Base-by-base conservation (phyloP, 345 rosid genomes). In the Eutrema yunnanense region DNA sequence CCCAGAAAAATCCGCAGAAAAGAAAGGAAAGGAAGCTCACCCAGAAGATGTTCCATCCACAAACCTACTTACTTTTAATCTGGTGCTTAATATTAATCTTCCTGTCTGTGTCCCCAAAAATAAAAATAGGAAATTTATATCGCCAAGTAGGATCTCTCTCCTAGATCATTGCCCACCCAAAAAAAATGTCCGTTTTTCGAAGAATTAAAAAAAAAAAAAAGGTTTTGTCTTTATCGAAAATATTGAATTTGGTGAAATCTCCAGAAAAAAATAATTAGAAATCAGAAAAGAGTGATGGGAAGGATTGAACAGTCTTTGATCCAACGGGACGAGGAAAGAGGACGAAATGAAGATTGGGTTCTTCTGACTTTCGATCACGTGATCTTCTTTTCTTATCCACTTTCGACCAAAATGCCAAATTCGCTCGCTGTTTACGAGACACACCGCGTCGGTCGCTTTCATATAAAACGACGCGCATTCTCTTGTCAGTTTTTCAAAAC, bases 21-120 rank as follows among this genome's bases (percentile, higher is more conserved):
- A 69, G 36, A 48, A 64, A 76, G 61, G 19, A 52, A 10, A 14
- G 64, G 34, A 30, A 48, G 56, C 79, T 72, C 68, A 82, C 84
- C 76, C 8, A 29, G 72, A 81, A 80, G 69, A 64, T 59, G 51
- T 61, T 74, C 65, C 64, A 71, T 53, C 81, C 81, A 80, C 76
- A 63, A 58, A n/a, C 16, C n/a, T 47, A 44, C 54, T 34, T 46
- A 44, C 54, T 34, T 19, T 19, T 60, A 48, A 42, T 61, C 30
- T 30, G 57, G 32, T 47, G 77, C 38, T 71, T 72, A 10, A 9
- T 62, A 78, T 61, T 73, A 49, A 73, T 16, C 73, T 62, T 36
- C 73, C 47, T 66, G 76, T 76, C 80, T 38, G 29, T 10, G 54
- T 74, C 73, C 19, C 69, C 57, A 38, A 66, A 64, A 54, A 36